These are phyloP conservation scores for Anisogramma anomala DNA, from an alignment of 2,329 filamentous ascomycete species.

Conservation along the genomic window DNA sequence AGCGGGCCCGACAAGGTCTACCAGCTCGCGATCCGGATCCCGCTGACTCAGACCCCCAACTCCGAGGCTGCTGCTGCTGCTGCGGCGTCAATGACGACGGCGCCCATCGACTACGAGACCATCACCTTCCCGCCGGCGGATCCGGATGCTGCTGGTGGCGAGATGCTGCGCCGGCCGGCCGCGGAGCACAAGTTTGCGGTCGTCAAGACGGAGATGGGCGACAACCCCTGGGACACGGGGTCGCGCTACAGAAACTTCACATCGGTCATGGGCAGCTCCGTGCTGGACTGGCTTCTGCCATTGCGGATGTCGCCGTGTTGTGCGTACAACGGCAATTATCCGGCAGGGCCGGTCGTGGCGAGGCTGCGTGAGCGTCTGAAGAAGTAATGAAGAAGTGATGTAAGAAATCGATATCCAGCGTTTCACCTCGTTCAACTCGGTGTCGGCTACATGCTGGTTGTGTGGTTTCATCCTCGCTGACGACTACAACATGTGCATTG, in stretches of 20 bases:
- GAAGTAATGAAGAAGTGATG: constrained; percentile 4
- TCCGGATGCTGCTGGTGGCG: constrained; percentile 12
- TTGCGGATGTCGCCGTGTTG: constrained; percentile 60
- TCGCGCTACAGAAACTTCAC: constrained; percentile 57
- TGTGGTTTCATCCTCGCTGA: background rate
- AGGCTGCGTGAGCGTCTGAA: constrained; percentile 7
- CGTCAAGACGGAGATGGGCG: constrained; percentile 56
- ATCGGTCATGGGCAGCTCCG: constrained; percentile 59
- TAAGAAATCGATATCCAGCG: background rate
- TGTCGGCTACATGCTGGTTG: too few species aligned
- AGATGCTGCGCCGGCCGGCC: constrained; percentile 8
- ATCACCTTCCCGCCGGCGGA: constrained; percentile 47
- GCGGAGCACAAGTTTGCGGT: constrained; percentile 52
- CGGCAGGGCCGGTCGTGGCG: constrained; percentile 7
- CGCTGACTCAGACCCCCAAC: constrained; percentile 24
- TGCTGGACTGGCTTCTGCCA: constrained; percentile 72
- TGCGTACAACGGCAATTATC: constrained; percentile 9
- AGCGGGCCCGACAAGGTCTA: constrained; percentile 49
- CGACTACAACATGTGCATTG: too few species aligned
- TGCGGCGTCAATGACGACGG: too few species aligned
- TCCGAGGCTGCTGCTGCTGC: background rate
- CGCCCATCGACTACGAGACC: constrained; percentile 31
- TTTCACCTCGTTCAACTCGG: too few species aligned
- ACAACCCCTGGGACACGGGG: constrained; percentile 80
- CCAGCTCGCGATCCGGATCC: constrained; percentile 64